Base-by-base conservation (phyloP, 371 early-diverging fungal species). In the Thermomucor indicae-seudaticae region DNA sequence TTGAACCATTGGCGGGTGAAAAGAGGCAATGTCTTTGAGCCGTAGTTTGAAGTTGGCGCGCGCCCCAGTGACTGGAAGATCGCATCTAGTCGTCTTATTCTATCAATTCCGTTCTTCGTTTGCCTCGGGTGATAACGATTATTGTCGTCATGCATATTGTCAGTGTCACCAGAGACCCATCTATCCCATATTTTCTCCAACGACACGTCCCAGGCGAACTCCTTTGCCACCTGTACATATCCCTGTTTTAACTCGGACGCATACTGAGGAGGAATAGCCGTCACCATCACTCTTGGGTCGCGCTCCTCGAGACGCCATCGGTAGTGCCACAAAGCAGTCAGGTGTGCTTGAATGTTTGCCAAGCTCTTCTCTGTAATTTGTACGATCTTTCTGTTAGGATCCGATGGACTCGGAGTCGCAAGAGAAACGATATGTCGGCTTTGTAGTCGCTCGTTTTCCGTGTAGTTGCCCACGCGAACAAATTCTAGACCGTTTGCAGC, bases 381-480 rank as follows among this genome's bases (percentile, higher is more conserved):
- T n/a, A 50, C 30, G 8, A 57, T 49, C 6, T 56, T 54, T 8
- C 57, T 57, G 14, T 65, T 59, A 0, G 53, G 53, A 40, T 72
- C 68, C 17, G 6, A 53, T 46, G 3, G 23, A 31, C 19, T 25
- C 16, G 7, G 59, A 37, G n/a, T 20, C 17, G 20, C 47, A 3
- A 58, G 19, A 8, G 40, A 31, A 11, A 56, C 44, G 0, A 57
- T 60, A 29, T 65, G 63, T n/a, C 58, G 60, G 7, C 27, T 31
- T 3, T 23, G 16, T 12, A 73, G 41, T 1, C 16, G 20, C 19
- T 30, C 23, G 50, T n/a, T 46, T 32, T 10, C 8, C 25, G 42
- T 17, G 24, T 14, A 16, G 1, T 40, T 34, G 14, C 70, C 73
- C 23, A 73, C 49, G 2, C 70, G 67, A 7, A 70, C 49, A 2